phyloP scores from a whole-genome alignment of 345 rosid species.

The Cardamine chenopodiifolia region DNA sequence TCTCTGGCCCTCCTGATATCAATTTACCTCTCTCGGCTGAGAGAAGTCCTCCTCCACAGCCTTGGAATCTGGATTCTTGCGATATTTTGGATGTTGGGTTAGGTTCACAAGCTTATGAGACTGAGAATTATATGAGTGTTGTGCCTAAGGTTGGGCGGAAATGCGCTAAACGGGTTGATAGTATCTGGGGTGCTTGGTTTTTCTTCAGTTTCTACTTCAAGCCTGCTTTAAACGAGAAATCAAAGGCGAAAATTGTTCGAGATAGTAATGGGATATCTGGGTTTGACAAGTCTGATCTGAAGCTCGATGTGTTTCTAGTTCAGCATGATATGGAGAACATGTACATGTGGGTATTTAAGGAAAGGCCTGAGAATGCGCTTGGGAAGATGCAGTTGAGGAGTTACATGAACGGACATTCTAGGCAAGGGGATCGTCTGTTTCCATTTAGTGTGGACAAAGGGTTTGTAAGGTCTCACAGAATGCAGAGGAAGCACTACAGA shows the following conservation, averaged over 20 bases:
- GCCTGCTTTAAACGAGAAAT: constrained; percentile 84
- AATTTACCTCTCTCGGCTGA: constrained; percentile 86
- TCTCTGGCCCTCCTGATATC: constrained; percentile 89
- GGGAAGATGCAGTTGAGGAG: constrained; percentile 99
- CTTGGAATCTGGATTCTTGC: constrained; percentile 61
- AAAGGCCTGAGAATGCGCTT: constrained; percentile 92
- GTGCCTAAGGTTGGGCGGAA: constrained; percentile 67
- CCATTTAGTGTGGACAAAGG: constrained; percentile 96
- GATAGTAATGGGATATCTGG: constrained; percentile 84
- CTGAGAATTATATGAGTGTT: constrained; percentile 61
- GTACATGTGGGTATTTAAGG: constrained; percentile 99
- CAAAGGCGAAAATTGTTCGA: constrained; percentile 70
- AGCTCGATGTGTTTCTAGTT: constrained; percentile 85
- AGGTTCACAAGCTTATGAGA: constrained; percentile 71
- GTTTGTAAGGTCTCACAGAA: constrained; percentile 90
- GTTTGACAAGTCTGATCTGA: constrained; percentile 80
- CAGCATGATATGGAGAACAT: constrained; percentile 99
- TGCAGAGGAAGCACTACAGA: constrained; percentile 97
- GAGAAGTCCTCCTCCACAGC: constrained; percentile 76
- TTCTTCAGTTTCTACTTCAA: constrained; percentile 93
- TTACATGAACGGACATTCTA: constrained; percentile 97
- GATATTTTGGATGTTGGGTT: constrained; percentile 87
- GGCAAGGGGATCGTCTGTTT: constrained; percentile 91
- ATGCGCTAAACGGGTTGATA: constrained; percentile 80
- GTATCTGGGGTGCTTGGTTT: constrained; percentile 99